These are phyloP conservation scores for Saccharum officinarum DNA, from an alignment of 176 grass and related monocot species.

Conservation along the genomic window DNA sequence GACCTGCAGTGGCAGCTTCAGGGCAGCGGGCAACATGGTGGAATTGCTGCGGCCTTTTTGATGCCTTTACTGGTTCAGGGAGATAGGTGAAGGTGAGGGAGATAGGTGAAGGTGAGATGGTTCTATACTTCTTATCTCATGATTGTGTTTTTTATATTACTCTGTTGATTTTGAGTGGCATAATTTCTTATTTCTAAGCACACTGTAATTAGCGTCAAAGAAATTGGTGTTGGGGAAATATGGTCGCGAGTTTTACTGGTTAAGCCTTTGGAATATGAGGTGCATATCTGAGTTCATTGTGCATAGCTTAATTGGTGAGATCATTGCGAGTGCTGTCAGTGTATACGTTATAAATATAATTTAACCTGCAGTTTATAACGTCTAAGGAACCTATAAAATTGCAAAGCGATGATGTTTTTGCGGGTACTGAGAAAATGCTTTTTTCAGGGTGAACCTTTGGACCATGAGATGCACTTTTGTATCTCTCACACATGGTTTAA, in stretches of 20 bases:
- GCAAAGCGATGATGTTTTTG: neutral
- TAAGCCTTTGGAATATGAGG: conserved; percentile 7
- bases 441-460: neutral
- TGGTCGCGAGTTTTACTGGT: neutral
- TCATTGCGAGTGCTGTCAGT: neutral
- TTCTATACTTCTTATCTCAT: neutral
- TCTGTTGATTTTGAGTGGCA: neutral
- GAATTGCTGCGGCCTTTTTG: conserved; percentile 81
- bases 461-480: neutral
- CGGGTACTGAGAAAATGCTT: neutral
- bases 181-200: neutral
- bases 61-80: conserved; percentile 56
- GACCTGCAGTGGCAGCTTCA: conserved; percentile 33
- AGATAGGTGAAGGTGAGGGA: conserved; percentile 60
- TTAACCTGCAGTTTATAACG: neutral
- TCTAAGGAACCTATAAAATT: neutral
- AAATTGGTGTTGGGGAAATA: neutral
- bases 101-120: conserved; percentile 59
- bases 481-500: neutral
- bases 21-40: conserved; percentile 64
- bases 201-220: neutral
- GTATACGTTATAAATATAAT: neutral
- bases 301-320: neutral
- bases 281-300: neutral
- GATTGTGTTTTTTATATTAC: conserved; percentile 6